These are phyloP conservation scores for Amorphotheca resinae DNA, from an alignment of 495 filamentous ascomycete genomes.

Conservation along the genomic window DNA sequence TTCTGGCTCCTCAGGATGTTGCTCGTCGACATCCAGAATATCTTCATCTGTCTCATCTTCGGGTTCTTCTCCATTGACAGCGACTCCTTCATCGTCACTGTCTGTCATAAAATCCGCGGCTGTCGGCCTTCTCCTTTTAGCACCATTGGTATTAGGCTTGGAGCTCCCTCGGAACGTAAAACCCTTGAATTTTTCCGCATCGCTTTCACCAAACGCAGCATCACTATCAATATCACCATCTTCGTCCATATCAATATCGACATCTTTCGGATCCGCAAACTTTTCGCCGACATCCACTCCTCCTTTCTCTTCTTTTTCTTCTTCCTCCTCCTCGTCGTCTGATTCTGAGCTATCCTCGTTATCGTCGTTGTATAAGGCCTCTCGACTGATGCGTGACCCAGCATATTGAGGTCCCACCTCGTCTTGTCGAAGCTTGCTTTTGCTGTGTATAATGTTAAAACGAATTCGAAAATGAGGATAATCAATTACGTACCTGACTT, in stretches of 20 bases:
- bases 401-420: constrained; percentile 75
- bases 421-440: constrained; percentile 72
- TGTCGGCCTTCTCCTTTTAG: constrained; percentile 25
- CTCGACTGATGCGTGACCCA: constrained; percentile 65
- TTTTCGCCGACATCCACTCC: constrained; percentile 12
- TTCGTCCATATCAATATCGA: constrained; percentile 22
- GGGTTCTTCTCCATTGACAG: constrained; percentile 19
- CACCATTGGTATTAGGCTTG: constrained; percentile 24
- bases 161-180: constrained; percentile 43
- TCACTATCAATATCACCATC: constrained; percentile 52
- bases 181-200: constrained; percentile 43
- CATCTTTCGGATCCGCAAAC: constrained; percentile 32
- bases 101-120: constrained; percentile 40
- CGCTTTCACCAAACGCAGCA: constrained; percentile 45
- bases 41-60: constrained; percentile 21
- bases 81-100: constrained; percentile 27
- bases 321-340: constrained; percentile 27
- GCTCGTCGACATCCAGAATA: constrained; percentile 18
- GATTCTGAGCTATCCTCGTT: constrained; percentile 29
- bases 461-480: constrained; percentile 7
- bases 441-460: constrained; percentile 33
- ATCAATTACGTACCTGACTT: constrained; percentile 49
- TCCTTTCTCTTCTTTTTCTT: constrained; percentile 12
- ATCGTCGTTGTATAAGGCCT: constrained; percentile 43
- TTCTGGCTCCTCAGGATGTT: constrained; percentile 18